These are phyloP conservation scores for Verticillium isaacii DNA, from an alignment of 2,329 filamentous ascomycete genomes.

Conservation along the genomic window DNA sequence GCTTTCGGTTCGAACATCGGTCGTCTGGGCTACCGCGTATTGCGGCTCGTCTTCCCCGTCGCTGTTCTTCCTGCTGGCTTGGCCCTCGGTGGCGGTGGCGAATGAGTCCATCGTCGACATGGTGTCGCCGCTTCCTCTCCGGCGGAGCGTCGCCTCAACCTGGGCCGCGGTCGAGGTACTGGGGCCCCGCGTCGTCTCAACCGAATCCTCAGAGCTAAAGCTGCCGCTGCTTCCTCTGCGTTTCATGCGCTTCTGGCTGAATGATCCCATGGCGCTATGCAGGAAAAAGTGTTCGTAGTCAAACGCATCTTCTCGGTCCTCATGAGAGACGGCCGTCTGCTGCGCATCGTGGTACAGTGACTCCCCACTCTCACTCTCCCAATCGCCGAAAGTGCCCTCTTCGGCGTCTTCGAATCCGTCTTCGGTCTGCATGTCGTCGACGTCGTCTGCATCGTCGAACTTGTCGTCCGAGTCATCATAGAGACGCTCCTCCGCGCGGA, in stretches of 20 bases:
- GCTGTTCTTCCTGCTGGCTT: conserved; percentile 28
- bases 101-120: conserved; percentile 50
- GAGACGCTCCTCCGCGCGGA: conserved; percentile 17
- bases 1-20: conserved; percentile 9
- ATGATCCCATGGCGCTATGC: conserved; percentile 82
- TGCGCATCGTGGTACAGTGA: conserved; percentile 59
- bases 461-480: conserved; percentile 5
- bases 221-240: conserved; percentile 46
- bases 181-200: conserved; percentile 56
- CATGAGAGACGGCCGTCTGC: conserved; percentile 67
- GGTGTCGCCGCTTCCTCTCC: conserved; percentile 44
- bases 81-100: conserved; percentile 50
- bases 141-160: conserved; percentile 12
- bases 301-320: conserved; percentile 91
- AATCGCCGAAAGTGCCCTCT: conserved; percentile 29
- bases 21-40: conserved; percentile 1
- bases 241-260: conserved; percentile 49
- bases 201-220: conserved; percentile 54
- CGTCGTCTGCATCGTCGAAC: conserved; percentile 20
- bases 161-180: conserved; percentile 15
- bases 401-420: conserved; percentile 26
- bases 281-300: conserved; percentile 96
- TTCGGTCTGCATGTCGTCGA: conserved; percentile 34
- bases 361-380: conserved; percentile 57
- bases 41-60: conserved; percentile 12